These are phyloP conservation scores for Tardiomyces blankii DNA, from an alignment of 1,139 yeast species.

Conservation along the genomic window DNA sequence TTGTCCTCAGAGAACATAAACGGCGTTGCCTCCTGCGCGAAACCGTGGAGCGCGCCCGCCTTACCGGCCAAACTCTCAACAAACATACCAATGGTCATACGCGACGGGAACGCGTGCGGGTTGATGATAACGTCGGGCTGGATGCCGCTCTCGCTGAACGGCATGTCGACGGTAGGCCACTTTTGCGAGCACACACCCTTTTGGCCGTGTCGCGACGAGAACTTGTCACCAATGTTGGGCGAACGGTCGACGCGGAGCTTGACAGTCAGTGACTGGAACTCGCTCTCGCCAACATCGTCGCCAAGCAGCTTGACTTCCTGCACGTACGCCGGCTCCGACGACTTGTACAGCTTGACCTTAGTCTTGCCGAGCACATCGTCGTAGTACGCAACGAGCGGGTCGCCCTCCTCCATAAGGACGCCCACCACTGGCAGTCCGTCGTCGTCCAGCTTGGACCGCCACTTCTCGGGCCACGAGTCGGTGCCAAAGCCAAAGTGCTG, in stretches of 20 bases:
- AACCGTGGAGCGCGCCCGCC: conserved; percentile 96
- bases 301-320: conserved; percentile 92
- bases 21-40: conserved; percentile 96
- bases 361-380: conserved; percentile 91
- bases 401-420: conserved; percentile 82
- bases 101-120: conserved; percentile 99
- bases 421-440: conserved; percentile 96
- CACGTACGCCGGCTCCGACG: conserved; percentile 87
- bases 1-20: conserved; percentile 87
- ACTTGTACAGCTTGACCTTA: conserved; percentile 84
- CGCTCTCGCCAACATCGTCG: conserved; percentile 68
- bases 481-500: conserved; percentile 92
- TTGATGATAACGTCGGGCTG: conserved; percentile 96
- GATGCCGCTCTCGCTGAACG: conserved; percentile 90
- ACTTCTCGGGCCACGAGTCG: conserved; percentile 83
- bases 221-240: conserved; percentile 95
- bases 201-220: conserved; percentile 97
- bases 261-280: conserved; percentile 76
- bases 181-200: conserved; percentile 98
- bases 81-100: conserved; percentile 99
- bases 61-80: conserved; percentile 97
- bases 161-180: conserved; percentile 97
- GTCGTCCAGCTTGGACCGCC: conserved; percentile 79
- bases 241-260: conserved; percentile 87
- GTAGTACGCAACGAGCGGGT: conserved; percentile 85